A percentile compares a stretch with the other conserved stretches of the same genome.
Evolutionary conservation across 2,329 filamentous ascomycete genomes (phyloP).

Genomic region (Fusarium longipes): DNA sequence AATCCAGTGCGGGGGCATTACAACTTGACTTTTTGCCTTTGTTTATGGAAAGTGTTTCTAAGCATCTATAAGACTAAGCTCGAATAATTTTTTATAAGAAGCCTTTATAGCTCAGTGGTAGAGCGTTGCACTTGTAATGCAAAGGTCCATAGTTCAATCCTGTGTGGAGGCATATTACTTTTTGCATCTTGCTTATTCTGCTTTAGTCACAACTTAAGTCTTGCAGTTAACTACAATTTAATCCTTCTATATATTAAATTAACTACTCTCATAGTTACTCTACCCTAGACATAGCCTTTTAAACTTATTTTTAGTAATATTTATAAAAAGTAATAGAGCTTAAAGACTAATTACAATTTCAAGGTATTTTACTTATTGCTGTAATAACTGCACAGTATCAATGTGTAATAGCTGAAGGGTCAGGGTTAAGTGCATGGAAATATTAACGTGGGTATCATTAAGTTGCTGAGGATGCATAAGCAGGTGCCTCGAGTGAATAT

Average conservation of each 20-base stretch:
- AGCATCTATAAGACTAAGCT: too few species aligned
- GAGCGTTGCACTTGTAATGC: slow-evolving; percentile 43
- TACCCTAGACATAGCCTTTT: too few species aligned
- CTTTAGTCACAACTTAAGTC: too few species aligned
- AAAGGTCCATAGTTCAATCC: slow-evolving; percentile 43
- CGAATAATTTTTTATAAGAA: too few species aligned
- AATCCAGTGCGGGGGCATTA: slow-evolving; percentile 39
- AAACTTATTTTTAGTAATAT: too few species aligned
- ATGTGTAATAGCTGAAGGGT: background rate
- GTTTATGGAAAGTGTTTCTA: too few species aligned
- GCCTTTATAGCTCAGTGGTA: slow-evolving; percentile 42
- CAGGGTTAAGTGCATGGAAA: background rate
- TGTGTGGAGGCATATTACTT: slow-evolving; percentile 34
- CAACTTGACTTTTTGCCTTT: slow-evolving; percentile 2
- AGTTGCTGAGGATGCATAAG: slow-evolving; percentile 30
- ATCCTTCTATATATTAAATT: too few species aligned
- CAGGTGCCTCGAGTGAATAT: slow-evolving; percentile 35
- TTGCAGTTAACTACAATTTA: too few species aligned
- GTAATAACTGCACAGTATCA: background rate
- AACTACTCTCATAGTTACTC: too few species aligned
- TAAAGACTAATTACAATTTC: too few species aligned
- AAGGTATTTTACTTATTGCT: background rate
- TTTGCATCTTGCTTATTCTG: background rate
- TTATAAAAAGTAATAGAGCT: too few species aligned
- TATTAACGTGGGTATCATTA: slow-evolving; percentile 45